Evolutionary conservation across 2,329 filamentous ascomycete species (phyloP), one percentile per base, ranked within the genome.

Genomic region (Metarhizium robertsii): DNA sequence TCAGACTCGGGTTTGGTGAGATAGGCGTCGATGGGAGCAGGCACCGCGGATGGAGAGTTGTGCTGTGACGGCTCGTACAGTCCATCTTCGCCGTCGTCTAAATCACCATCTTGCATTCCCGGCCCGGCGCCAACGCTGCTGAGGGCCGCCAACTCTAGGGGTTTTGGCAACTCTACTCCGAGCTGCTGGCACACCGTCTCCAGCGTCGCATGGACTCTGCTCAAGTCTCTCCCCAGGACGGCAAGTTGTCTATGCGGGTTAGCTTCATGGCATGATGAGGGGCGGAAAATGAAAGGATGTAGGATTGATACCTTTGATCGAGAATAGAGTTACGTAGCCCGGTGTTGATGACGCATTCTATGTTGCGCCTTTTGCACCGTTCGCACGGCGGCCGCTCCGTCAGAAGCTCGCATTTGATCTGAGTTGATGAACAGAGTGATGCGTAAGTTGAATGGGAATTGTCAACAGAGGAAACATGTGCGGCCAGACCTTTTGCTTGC

Each of bases 371-470:
- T 45, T 43, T 53, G 55, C 55, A 56, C 5, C 55, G 38, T 42
- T 51, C 55, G 30, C 55, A 56, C 14, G 55, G 55, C 13, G 55
- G 55, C 10, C 46, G 38, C 29, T 53, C 47, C 38, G 50, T 47
- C 16, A 47, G 30, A 7, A 56, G 51, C 52, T 56, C 55, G 16
- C 55, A 53, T 25, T 56, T 53, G 55, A 56, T 56, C 55, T 56
- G 20, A 14, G 10, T 7, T 11, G 32, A 7, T 34, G 32, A 34
- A 34, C 7, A 34, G 0, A 34, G 32, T 11, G 7, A 8, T 34
- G 32, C 10, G 32, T 34, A 6, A 34, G 32, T 34, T 11, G 7
- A 7, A 34, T 34, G 32, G 32, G 11, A 8, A 11, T 11, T 34
- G 32, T 8, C 32, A 34, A 7, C 6, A 7, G 32, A 11, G 6